These are phyloP conservation scores for Nepenthes gracilis DNA, from an alignment of 148 eudicot genomes.

Conservation along the genomic window DNA sequence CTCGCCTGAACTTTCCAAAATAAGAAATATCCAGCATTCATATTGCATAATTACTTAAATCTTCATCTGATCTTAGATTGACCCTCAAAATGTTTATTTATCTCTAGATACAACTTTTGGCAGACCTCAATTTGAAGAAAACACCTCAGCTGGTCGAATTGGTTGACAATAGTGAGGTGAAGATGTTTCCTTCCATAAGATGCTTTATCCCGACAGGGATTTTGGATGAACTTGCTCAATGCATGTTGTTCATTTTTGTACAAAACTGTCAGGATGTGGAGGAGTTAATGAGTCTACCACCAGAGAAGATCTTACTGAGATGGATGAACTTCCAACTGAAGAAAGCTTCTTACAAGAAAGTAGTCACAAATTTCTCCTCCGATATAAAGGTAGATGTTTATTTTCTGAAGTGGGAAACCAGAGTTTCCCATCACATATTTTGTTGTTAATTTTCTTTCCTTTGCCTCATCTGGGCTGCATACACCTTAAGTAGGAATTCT, in stretches of 20 bases:
- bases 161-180: conserved; percentile 85
- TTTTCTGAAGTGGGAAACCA: not conserved
- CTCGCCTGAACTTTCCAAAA: no score
- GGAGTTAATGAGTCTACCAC: conserved; percentile 93
- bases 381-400: conserved; percentile 70
- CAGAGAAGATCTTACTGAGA: conserved; percentile 85
- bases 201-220: not conserved
- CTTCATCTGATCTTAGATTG: not conserved
- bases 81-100: not conserved
- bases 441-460: no score
- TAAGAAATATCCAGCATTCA: not conserved
- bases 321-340: conserved; percentile 97
- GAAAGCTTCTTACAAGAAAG: conserved; percentile 59
- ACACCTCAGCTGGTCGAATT: conserved; percentile 95
- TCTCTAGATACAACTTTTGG: conserved; percentile 85
- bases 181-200: conserved; percentile 5
- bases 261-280: conserved; percentile 60
- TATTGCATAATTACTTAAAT: not conserved
- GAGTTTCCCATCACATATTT: not conserved
- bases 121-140: conserved; percentile 94
- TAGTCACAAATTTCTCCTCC: conserved; percentile 81
- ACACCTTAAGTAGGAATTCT: no score
- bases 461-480: no score
- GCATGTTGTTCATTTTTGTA: not conserved
- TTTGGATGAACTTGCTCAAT: not conserved